Percentiles rank a stretch among this genome's conserved stretches.
Conservation (phyloP, 1,284 basidiomycete species). For the Cutaneotrichosporon dermatis region DNA sequence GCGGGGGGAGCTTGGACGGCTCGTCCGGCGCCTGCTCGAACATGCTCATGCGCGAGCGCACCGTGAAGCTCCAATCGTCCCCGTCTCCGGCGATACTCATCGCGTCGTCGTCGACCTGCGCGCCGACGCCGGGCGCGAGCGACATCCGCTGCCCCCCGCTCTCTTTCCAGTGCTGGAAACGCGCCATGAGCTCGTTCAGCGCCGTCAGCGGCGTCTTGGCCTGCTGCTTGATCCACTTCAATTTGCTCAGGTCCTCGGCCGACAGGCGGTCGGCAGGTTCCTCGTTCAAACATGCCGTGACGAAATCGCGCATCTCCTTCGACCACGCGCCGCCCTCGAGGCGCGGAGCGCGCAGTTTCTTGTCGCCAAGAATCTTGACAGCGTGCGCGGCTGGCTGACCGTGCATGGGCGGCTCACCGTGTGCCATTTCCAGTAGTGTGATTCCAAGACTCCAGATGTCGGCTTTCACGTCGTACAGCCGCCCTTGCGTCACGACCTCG, state of each 20-base stretch:
- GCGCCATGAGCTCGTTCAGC: slow-evolving; percentile 75
- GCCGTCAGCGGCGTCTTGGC: slow-evolving; percentile 65
- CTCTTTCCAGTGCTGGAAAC: slow-evolving; percentile 71
- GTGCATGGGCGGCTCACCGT: slow-evolving; percentile 57
- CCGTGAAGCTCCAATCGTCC: slow-evolving; percentile 49
- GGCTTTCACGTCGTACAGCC: slow-evolving; percentile 89
- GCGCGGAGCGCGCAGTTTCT: slow-evolving; percentile 60
- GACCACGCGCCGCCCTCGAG: slow-evolving; percentile 72
- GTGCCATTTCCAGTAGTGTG: slow-evolving; percentile 86
- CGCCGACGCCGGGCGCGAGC: slow-evolving; percentile 56
- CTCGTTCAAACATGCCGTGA: slow-evolving; percentile 78
- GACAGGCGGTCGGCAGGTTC: slow-evolving; percentile 72
- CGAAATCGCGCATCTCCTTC: slow-evolving; percentile 83
- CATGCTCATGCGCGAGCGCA: slow-evolving; percentile 41
- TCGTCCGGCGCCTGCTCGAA: slow-evolving; percentile 23
- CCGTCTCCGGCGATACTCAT: slow-evolving; percentile 17
- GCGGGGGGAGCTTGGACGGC: slow-evolving; percentile 20
- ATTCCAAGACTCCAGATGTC: slow-evolving; percentile 97
- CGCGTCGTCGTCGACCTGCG: slow-evolving; percentile 42
- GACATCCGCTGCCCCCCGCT: slow-evolving; percentile 74
- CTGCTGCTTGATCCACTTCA: slow-evolving; percentile 86
- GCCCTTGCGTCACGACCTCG: slow-evolving; percentile 83
- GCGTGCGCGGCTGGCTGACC: slow-evolving; percentile 82
- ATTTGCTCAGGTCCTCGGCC: slow-evolving; percentile 83
- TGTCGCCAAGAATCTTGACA: slow-evolving; percentile 81